A percentile compares a stretch with the other conserved stretches of the same genome.
phyloP scores from a whole-genome alignment of 805 yeast species.

The Scheffersomyces spartinae region DNA sequence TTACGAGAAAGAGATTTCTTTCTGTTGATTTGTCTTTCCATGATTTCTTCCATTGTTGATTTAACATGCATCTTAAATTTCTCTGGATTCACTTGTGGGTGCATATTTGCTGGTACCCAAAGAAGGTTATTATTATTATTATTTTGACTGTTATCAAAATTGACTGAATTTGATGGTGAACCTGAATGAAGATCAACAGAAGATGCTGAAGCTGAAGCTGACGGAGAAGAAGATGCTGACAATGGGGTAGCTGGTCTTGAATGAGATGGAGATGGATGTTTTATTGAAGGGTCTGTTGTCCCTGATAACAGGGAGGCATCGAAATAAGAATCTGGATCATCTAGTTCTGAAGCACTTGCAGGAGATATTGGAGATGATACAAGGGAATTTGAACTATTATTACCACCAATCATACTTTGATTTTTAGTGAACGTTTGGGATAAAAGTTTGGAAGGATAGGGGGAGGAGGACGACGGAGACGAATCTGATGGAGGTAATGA shows the following conservation, averaged over 20 bases:
- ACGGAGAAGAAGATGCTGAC: slow-evolving; percentile 1
- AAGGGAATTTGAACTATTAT: too few relatives aligned
- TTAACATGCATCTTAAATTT: slow-evolving; percentile 63
- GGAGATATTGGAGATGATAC: too few relatives aligned
- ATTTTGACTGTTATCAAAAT: slow-evolving; percentile 3
- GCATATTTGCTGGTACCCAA: slow-evolving; percentile 95
- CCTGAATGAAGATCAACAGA: slow-evolving; percentile 1
- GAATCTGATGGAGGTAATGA: too few relatives aligned
- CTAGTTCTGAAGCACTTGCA: too few relatives aligned
- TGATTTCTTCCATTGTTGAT: slow-evolving; percentile 39
- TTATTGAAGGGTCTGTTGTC: too few relatives aligned
- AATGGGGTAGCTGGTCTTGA: too few relatives aligned
- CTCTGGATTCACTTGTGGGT: slow-evolving; percentile 92
- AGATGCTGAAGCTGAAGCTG: slow-evolving; percentile 1
- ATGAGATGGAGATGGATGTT: not conserved
- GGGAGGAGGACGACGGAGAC: too few relatives aligned
- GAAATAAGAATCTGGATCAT: too few relatives aligned
- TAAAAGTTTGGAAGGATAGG: too few relatives aligned
- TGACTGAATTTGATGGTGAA: slow-evolving; percentile 2
- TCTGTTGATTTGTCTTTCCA: slow-evolving; percentile 24
- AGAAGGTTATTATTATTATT: slow-evolving; percentile 43
- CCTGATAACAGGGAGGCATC: too few relatives aligned
- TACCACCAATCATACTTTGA: too few relatives aligned
- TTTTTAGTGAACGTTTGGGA: too few relatives aligned
- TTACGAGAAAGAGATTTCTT: slow-evolving; percentile 14